Percentiles rank a stretch among this genome's conserved stretches.
phyloP scores from a whole-genome alignment of 768 basidiomycete species.

The Neoboletus magnificus region DNA sequence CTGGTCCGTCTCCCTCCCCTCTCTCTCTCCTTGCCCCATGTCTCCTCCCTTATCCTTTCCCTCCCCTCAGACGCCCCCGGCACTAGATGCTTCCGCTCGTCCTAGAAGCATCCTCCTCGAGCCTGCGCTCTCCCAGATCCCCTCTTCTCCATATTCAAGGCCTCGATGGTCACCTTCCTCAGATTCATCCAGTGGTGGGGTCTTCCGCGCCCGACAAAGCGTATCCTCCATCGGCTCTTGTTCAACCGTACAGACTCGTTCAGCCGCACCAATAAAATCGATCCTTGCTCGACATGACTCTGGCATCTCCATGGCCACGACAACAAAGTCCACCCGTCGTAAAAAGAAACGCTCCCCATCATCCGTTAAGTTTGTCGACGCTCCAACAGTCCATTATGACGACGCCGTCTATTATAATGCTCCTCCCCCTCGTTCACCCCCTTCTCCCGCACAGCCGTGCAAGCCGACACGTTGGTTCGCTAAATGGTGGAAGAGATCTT shows the following conservation, averaged over 20 bases:
- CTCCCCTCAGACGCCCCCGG: constrained; percentile 23
- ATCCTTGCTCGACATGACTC: constrained; percentile 54
- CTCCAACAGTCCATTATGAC: constrained; percentile 56
- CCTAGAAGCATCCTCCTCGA: constrained; percentile 32
- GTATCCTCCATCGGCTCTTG: constrained; percentile 39
- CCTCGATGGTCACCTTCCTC: constrained; percentile 17
- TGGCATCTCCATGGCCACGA: constrained; percentile 43
- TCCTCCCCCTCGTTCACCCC: constrained; percentile 16
- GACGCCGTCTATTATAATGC: constrained; percentile 10
- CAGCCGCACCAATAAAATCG: constrained; percentile 41
- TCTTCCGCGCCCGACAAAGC: constrained; percentile 33
- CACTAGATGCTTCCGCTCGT: constrained; percentile 10
- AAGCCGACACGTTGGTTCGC: constrained; percentile 22
- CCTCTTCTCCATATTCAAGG: constrained; percentile 19
- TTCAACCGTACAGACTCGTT: constrained; percentile 28
- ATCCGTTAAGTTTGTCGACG: constrained; percentile 70
- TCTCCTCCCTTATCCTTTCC: constrained; percentile 1
- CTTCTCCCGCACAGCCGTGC: constrained; percentile 7
- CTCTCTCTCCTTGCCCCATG: background rate
- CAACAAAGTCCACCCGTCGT: constrained; percentile 24
- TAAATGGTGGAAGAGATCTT: constrained; percentile 26
- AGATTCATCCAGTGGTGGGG: constrained; percentile 15
- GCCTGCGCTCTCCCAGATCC: constrained; percentile 2
- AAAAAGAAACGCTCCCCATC: constrained; percentile 33
- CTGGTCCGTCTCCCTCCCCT: constrained; percentile 20